These are phyloP conservation scores for Sodiomyces alkalinus DNA, from an alignment of 2,329 filamentous ascomycete genomes.

Conservation along the genomic window DNA sequence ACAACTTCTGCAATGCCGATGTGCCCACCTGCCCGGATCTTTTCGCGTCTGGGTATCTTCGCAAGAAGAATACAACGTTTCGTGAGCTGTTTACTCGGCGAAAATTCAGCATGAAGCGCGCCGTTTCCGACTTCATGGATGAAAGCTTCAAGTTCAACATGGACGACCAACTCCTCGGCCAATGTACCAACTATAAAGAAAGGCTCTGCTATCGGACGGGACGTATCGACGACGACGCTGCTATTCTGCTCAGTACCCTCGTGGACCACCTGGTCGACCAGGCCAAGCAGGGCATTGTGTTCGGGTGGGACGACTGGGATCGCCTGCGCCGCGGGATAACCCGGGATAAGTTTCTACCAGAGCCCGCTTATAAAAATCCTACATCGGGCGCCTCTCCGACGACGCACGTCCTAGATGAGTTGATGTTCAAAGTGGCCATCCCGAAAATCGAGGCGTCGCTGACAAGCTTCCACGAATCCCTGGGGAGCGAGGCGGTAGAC, in stretches of 20 bases:
- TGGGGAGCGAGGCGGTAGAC: neutral
- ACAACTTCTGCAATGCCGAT: conserved; percentile 49
- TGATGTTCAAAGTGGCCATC: conserved; percentile 40
- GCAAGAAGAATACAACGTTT: conserved; percentile 31
- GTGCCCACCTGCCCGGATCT: conserved; percentile 29
- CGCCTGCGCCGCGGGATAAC: conserved; percentile 16
- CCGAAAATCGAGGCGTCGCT: conserved; percentile 22
- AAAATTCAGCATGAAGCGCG: conserved; percentile 6
- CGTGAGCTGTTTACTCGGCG: conserved; percentile 19
- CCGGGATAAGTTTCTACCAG: conserved; percentile 8
- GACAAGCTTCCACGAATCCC: conserved; percentile 8
- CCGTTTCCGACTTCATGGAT: conserved; percentile 30
- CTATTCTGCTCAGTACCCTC: conserved; percentile 33
- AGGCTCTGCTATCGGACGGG: conserved; percentile 43
- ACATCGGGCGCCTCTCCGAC: conserved; percentile 10
- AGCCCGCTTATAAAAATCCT: conserved; percentile 29
- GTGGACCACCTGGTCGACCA: conserved; percentile 42
- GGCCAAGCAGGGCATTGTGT: conserved; percentile 36
- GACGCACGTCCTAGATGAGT: conserved; percentile 36
- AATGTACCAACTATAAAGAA: conserved; percentile 50
- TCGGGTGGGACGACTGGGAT: conserved; percentile 25
- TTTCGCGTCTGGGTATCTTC: conserved; percentile 30
- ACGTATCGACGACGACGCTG: conserved; percentile 27
- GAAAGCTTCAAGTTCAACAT: conserved; percentile 43
- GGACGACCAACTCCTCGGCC: conserved; percentile 41